Base-by-base conservation (phyloP, 179 eudicot species). In the Heliamphora ciliata region DNA sequence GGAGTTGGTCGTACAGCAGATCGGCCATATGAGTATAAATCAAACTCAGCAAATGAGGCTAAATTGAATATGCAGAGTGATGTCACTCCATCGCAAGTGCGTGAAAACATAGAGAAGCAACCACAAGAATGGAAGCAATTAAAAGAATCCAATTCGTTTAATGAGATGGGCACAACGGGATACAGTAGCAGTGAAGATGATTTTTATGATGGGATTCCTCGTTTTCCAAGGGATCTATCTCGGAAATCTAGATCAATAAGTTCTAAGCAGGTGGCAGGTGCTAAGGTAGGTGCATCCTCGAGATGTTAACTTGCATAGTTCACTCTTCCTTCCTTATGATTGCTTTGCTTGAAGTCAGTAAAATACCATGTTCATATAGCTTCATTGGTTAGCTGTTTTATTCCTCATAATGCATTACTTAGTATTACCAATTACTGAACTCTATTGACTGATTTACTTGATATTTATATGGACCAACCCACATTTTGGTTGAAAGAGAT, bases 171-270 rank as follows among this genome's bases (percentile, higher is more conserved):
- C 76, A 54, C 84, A 6, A 77, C 59, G 56, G 74, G 75, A 21
- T 82, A 81, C 79, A 86, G 85, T 76, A 85, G 77, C 64, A 86
- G 82, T 67, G 85, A 86, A 78, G 97, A 92, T 88, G 93, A 89
- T 1, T 87, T 90, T 81, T 86, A 94, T 83, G 98, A 93, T 82
- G 98, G 98, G 44, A 95, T 93, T 83, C 98, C 98, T 13, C 89
- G 89, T 14, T 84, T 85, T 59, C 82, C 90, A 2, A 90, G 90
- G 88, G 88, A 85, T 70, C 75, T 84, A 15, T 93, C 94, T 0
- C 86, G 83, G 24, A 92, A 92, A 81, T 88, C 92, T 75, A 84
- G 93, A 85, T 90, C 94, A 18, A 84, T 83, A 6, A 92, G 88
- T 89, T 89, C 90, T 69, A 90, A 76, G 86, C 91, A 87, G 82